A percentile compares a stretch with the other conserved stretches of the same genome.
These are phyloP conservation scores for Solanum clarkiae DNA, from an alignment of 257 asterid species.

Conservation along the genomic window DNA sequence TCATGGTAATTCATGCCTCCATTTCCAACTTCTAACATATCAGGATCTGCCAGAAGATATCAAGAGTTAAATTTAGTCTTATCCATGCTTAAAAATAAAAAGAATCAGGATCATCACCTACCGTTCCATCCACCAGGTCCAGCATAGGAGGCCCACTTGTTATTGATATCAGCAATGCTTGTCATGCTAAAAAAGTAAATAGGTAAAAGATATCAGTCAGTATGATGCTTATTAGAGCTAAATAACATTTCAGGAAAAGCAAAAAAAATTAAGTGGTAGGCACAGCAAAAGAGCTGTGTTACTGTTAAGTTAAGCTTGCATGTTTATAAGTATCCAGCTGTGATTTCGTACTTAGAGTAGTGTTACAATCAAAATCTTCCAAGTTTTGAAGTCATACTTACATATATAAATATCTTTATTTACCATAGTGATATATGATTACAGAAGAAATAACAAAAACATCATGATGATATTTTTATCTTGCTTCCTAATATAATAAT, in stretches of 20 bases:
- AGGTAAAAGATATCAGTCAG: background rate
- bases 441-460: background rate
- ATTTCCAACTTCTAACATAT: slow-evolving; percentile 96
- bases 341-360: background rate
- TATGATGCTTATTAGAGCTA: background rate
- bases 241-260: background rate
- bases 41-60: slow-evolving; percentile 61
- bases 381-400: background rate
- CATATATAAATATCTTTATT: background rate
- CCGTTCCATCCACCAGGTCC: slow-evolving; percentile 99
- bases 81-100: background rate
- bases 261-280: background rate
- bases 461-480: background rate
- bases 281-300: background rate
- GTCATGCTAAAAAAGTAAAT: slow-evolving; percentile 57
- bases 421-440: background rate
- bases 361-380: background rate
- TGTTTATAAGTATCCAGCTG: background rate
- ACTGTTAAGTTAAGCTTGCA: background rate
- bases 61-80: background rate
- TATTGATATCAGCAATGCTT: slow-evolving; percentile 75
- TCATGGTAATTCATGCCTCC: slow-evolving; percentile 87
- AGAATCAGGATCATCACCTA: slow-evolving; percentile 14
- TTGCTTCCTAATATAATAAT: background rate
- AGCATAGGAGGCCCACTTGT: slow-evolving; percentile 96